Conservation (phyloP, 2,329 filamentous ascomycete species). For the Cordyceps javanica region DNA sequence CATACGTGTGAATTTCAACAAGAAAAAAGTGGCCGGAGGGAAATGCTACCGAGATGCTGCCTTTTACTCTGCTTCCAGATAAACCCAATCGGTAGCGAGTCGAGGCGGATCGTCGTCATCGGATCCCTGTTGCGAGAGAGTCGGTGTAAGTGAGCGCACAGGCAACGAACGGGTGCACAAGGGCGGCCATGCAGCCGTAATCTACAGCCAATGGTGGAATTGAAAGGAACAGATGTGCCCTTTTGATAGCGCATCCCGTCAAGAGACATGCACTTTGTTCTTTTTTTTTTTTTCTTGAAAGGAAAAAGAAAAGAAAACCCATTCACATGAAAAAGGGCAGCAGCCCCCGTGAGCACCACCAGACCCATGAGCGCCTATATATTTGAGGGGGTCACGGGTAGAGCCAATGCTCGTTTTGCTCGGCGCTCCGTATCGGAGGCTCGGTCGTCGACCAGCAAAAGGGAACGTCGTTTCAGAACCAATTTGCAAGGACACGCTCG, state of each 20-base stretch:
- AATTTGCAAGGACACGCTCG: neutral
- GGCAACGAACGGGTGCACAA: neutral
- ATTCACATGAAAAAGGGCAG: neutral
- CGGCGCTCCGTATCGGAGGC: constrained; percentile 10
- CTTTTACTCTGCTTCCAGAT: too few relatives aligned
- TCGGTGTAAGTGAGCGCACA: constrained; percentile 8
- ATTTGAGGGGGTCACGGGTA: constrained; percentile 9
- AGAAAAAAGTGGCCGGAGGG: too few relatives aligned
- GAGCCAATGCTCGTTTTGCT: neutral
- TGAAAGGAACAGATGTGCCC: neutral
- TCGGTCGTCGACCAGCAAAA: constrained; percentile 3
- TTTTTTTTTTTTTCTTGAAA: neutral
- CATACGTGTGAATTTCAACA: too few relatives aligned
- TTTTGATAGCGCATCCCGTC: neutral
- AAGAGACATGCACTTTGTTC: neutral
- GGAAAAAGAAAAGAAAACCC: too few relatives aligned
- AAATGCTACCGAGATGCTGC: neutral
- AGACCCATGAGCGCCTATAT: neutral
- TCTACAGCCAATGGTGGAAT: constrained; percentile 1
- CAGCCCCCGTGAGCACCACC: neutral
- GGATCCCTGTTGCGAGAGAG: neutral
- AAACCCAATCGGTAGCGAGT: neutral
- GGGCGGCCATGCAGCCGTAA: neutral
- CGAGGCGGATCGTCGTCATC: neutral
- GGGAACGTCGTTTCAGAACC: neutral